Percentiles rank a stretch among this genome's conserved stretches.
These are phyloP conservation scores for Arthrinium phaeospermum DNA, from an alignment of 2,329 filamentous ascomycete genomes.

Conservation along the genomic window DNA sequence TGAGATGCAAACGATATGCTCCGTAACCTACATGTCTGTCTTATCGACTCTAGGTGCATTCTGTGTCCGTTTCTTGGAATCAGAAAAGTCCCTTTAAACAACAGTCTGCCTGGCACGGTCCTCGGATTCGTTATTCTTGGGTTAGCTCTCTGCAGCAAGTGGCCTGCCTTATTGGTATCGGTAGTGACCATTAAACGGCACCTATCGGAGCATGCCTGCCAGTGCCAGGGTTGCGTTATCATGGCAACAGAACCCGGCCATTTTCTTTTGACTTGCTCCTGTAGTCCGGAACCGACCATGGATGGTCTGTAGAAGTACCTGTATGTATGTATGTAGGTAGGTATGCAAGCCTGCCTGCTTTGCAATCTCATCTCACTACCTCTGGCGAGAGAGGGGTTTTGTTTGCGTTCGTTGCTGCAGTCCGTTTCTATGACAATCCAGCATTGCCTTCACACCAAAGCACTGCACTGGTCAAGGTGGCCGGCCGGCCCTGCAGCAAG, in stretches of 20 bases:
- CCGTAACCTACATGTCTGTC: no score
- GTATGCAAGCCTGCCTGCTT: background rate
- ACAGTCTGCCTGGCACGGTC: background rate
- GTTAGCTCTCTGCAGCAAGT: background rate
- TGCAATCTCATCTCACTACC: background rate
- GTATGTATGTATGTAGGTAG: background rate
- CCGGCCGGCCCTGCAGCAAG: background rate
- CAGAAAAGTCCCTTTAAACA: background rate
- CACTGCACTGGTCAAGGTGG: background rate
- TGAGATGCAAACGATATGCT: no score
- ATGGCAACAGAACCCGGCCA: conserved; percentile 1
- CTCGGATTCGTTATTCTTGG: background rate
- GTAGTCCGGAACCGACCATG: background rate
- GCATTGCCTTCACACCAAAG: conserved; percentile 8
- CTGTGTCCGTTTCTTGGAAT: background rate
- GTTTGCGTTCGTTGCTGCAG: background rate
- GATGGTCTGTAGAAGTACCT: background rate
- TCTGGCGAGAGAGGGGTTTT: background rate
- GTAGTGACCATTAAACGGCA: background rate
- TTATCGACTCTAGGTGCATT: background rate
- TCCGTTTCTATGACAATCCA: background rate
- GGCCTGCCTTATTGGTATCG: background rate
- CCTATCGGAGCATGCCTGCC: conserved; percentile 7
- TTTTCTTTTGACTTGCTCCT: background rate
- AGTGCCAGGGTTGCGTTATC: conserved; percentile 2